phyloP scores from a whole-genome alignment of 1,284 basidiomycete genomes.

The Earliella scabrosa region DNA sequence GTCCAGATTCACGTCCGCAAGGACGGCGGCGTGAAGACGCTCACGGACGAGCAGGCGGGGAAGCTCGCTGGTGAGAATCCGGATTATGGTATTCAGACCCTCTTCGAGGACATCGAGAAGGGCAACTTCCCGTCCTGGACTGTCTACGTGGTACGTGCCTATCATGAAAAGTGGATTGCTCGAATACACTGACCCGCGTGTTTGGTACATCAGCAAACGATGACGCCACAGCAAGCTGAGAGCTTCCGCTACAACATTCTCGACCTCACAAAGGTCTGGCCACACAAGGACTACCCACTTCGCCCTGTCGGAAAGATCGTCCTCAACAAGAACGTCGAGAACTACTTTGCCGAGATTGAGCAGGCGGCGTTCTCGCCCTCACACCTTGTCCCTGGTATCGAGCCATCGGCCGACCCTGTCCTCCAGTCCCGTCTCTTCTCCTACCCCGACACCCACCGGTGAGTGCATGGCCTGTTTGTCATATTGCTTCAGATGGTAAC shows the following conservation, averaged over 20 bases:
- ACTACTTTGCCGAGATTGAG: constrained; percentile 89
- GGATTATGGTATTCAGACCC: constrained; percentile 77
- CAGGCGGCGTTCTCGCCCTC: constrained; percentile 88
- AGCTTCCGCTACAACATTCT: constrained; percentile 87
- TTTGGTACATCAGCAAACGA: constrained; percentile 66
- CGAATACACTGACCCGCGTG: neutral
- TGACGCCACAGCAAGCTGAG: constrained; percentile 91
- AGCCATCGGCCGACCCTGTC: constrained; percentile 89
- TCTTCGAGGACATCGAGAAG: constrained; percentile 83
- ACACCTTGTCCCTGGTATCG: constrained; percentile 86
- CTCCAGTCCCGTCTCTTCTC: constrained; percentile 94
- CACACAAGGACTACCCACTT: constrained; percentile 85
- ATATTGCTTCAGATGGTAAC: no score
- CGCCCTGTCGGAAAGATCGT: constrained; percentile 86
- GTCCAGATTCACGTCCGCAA: constrained; percentile 81
- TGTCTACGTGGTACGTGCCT: constrained; percentile 55
- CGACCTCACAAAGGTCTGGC: constrained; percentile 92
- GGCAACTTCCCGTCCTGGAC: constrained; percentile 83
- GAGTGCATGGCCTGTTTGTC: no score
- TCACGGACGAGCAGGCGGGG: constrained; percentile 59
- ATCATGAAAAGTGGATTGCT: neutral
- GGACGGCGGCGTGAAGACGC: constrained; percentile 81
- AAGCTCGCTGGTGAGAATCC: constrained; percentile 76
- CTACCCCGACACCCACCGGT: constrained; percentile 89
- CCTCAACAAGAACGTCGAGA: constrained; percentile 84